Evolutionary conservation across 2,329 filamentous ascomycete species (phyloP).

Genomic region (Cercospora sp.): DNA sequence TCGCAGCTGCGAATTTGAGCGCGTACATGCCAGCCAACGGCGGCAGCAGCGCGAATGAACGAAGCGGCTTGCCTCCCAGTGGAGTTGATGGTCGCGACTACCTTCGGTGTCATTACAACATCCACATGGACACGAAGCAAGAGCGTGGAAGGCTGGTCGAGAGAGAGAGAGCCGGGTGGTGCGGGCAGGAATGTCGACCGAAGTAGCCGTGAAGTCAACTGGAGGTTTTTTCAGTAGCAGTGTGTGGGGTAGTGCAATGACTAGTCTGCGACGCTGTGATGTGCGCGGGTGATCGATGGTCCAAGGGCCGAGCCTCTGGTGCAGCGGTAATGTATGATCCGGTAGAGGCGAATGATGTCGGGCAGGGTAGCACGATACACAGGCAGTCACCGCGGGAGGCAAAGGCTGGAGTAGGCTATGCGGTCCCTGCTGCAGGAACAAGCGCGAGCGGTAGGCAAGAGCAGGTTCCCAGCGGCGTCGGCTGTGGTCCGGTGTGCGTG

Average conservation of each 20-base stretch:
- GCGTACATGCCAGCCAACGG: conserved; percentile 88
- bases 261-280: conserved; percentile 10
- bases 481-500: not conserved
- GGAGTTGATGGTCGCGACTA: conserved; percentile 91
- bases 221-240: conserved; percentile 14
- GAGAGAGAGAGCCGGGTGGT: not conserved
- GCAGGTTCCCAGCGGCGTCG: not conserved
- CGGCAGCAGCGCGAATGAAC: conserved; percentile 88
- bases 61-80: conserved; percentile 94
- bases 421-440: conserved; percentile 14
- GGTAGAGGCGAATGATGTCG: conserved; percentile 5
- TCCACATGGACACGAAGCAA: conserved; percentile 24
- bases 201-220: not conserved
- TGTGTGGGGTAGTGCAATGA: conserved; percentile 17
- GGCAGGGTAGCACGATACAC: not conserved
- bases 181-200: not conserved
- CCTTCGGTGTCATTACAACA: conserved; percentile 57
- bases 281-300: conserved; percentile 10
- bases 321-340: conserved; percentile 2
- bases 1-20: conserved; percentile 87
- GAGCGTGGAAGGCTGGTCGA: not conserved
- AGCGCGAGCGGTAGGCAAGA: not conserved
- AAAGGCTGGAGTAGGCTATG: conserved; percentile 2
- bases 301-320: conserved; percentile 5
- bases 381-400: not conserved